Evolutionary conservation across 768 basidiomycete genomes (phyloP), one percentile per base, ranked within the genome.

Genomic region (Tulasnella sp.): DNA sequence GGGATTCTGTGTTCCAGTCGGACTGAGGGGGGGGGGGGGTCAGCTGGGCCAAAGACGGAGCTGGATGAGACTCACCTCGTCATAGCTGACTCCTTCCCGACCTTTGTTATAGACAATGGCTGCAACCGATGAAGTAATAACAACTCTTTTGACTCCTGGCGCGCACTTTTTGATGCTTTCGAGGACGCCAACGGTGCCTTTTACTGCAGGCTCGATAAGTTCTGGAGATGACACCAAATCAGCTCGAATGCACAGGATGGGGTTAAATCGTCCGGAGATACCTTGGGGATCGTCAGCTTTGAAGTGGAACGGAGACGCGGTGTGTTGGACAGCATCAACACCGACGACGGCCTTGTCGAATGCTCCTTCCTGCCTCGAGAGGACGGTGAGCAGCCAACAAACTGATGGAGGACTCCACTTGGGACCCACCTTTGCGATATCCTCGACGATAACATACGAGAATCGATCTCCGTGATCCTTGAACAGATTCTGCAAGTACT

Each of bases 401-500:
- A 14, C 9, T 21, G 27, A 46, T 16, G n/a, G n/a, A 77, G 31
- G 27, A 77, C 21, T 9, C 34, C 2, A 38, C 42, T 19, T 31
- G 21, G 52, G 52, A n/a, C 38, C 21, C 56, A 77, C 89, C 85
- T 87, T 83, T 9, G 87, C 87, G 80, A 95, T 92, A 82, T 96
- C 94, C 71, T 89, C 87, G 0, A 95, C 93, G 31, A 94, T 85
- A 24, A 89, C 89, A 62, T 91, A 84, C 81, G 92, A 91, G 81
- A 94, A 89, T 72, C 87, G 88, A 80, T 89, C 88, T 0, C 89
- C 91, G 79, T 88, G 88, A 0, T 85, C 83, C 19, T 87, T 86
- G 84, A 93, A 92, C 74, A 87, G 80, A 34, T 91, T 85, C 77
- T 86, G 84, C 79, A 95, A 85, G 82, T 89, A 89, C 1, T 87